Evolutionary conservation across 2,329 filamentous ascomycete genomes (phyloP).

Genomic region (Aschersonia sp.): DNA sequence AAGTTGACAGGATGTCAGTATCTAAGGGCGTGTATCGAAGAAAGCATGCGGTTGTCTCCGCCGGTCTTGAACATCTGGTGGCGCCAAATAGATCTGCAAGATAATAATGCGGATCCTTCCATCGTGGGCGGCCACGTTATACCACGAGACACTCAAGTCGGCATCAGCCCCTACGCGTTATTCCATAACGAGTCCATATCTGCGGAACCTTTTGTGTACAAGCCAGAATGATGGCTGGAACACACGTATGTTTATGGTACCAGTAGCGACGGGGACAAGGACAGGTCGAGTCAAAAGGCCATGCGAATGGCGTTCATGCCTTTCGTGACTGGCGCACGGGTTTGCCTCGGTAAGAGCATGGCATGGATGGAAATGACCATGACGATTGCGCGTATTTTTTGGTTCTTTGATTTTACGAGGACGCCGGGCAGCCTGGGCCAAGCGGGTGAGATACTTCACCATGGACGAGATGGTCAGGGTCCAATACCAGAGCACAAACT

Average conservation of each 20-base stretch:
- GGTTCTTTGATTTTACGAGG: background rate
- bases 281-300: background rate
- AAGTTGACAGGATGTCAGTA: constrained; percentile 19
- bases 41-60: background rate
- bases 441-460: background rate
- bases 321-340: background rate
- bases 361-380: background rate
- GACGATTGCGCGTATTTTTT: background rate
- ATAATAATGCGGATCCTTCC: background rate
- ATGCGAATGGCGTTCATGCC: background rate
- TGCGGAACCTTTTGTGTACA: background rate
- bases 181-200: constrained; percentile 3
- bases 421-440: background rate
- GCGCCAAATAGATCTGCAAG: background rate
- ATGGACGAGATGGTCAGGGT: background rate
- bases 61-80: background rate
- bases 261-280: background rate
- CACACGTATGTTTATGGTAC: background rate
- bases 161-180: background rate
- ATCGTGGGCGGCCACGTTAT: constrained; percentile 4
- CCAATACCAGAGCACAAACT: background rate
- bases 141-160: constrained; percentile 1
- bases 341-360: background rate
- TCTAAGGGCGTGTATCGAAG: constrained; percentile 21
- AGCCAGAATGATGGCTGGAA: constrained; percentile 4